Base-by-base conservation (phyloP, 139 green algal species). In the Pseudopediastrum boryanum region DNA sequence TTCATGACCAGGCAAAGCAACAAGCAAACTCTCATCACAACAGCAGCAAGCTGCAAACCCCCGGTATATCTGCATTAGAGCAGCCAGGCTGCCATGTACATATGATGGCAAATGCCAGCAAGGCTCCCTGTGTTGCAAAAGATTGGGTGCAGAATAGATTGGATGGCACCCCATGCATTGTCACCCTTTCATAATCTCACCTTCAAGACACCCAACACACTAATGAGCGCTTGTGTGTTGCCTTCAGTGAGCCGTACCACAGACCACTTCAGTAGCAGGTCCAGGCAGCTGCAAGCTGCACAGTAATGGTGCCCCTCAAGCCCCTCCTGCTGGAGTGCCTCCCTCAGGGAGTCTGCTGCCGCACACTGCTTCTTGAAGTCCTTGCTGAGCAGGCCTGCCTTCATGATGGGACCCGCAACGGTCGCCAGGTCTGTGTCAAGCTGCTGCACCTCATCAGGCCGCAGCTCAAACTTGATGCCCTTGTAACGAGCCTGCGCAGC, bases 341-440 rank as follows among this genome's bases (percentile, higher is more conserved):
- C 43, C 10, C 71, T 62, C 50, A 92, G 25, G 31, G 89, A n/a
- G 42, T 95, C 93, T 2, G 86, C 87, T 0, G 93, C 94, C 71
- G 90, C 78, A 70, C 92, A 87, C 70, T 98, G 94, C 62, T 92
- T 87, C 85, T 94, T 93, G 89, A 97, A 98, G 83, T 97, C 92
- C 72, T 90, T 89, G 65, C 48, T 58, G 67, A 93, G 90, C 27
- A 89, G 76, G 43, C 85, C 66, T 16, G 74, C 77, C 41, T 61
- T 56, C 59, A 90, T 51, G n/a, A 38, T 33, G 4, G 59, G 66
- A 1, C 85, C 89, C 1, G 91, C 48, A 27, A 94, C 72, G 3
- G 83, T 77, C 0, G 65, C 76, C 29, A 97, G 74, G 39, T 94
- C 90, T 2, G 67, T 65, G 72, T 97, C 85, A 61, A 97, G 73